Percentiles rank a stretch among this genome's conserved stretches.
Evolutionary conservation across 2,329 filamentous ascomycete genomes (phyloP).

Genomic region (Ophiostoma populinum): DNA sequence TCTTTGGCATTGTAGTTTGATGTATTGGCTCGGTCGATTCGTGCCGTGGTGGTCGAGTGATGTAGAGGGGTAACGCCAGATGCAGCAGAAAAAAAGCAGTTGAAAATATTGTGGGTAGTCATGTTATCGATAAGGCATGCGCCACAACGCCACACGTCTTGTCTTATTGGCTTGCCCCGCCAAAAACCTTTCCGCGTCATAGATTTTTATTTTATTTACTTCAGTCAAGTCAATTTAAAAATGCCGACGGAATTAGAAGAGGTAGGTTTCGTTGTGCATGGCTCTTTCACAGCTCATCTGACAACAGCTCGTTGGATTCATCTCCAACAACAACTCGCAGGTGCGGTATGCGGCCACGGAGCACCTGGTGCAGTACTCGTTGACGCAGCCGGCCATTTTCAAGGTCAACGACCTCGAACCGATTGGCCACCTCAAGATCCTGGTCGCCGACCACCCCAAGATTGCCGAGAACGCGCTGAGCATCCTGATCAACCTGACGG

Average conservation of each 20-base stretch:
- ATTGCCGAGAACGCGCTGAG: slow-evolving; percentile 88
- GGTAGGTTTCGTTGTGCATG: slow-evolving; percentile 23
- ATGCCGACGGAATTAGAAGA: slow-evolving; percentile 69
- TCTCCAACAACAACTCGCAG: slow-evolving; percentile 80
- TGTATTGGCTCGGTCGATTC: slow-evolving; percentile 10
- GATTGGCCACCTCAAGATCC: slow-evolving; percentile 70
- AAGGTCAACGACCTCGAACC: slow-evolving; percentile 65
- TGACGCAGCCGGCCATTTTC: slow-evolving; percentile 60
- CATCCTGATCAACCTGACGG: slow-evolving; percentile 74
- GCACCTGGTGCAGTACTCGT: slow-evolving; percentile 70
- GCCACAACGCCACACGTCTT: too few relatives aligned
- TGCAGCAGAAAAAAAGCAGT: too few relatives aligned
- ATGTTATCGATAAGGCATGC: too few relatives aligned
- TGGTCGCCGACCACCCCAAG: slow-evolving; percentile 70
- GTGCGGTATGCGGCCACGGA: slow-evolving; percentile 75
- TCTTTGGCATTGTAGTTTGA: slow-evolving; percentile 54
- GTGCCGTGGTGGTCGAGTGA: too few relatives aligned
- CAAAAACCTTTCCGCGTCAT: too few relatives aligned
- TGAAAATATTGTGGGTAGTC: too few relatives aligned
- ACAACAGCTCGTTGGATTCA: slow-evolving; percentile 74
- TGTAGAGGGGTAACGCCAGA: too few relatives aligned
- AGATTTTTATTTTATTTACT: too few relatives aligned
- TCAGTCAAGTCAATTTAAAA: slow-evolving; percentile 14
- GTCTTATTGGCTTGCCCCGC: too few relatives aligned
- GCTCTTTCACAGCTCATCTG: too few relatives aligned